Evolutionary conservation across 139 green algal genomes (phyloP), one percentile per base, ranked within the genome.

Genomic region (Monoraphidium neglectum): DNA sequence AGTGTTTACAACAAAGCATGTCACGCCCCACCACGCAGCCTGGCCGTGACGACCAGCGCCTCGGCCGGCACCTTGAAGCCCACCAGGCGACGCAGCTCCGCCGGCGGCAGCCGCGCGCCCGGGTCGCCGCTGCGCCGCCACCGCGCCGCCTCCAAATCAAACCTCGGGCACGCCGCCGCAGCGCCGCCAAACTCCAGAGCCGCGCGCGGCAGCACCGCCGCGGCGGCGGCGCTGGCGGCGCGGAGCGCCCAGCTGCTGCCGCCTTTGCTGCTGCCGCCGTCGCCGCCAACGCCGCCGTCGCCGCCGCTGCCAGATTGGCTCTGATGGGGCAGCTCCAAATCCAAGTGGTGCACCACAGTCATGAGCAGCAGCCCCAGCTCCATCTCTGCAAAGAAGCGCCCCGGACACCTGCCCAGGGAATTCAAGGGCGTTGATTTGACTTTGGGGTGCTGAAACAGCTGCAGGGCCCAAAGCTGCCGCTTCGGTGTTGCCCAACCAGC

Each of bases 341-440:
- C 81, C 5, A 86, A 56, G 43, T 12, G 8, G 43, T 12, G 12
- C 43, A 51, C 43, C 43, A 12, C 43, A 12, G 43, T 12, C 43
- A 51, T 51, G 8, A 51, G 43, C 33, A 92, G 15, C 26, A 95
- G 80, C 0, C 73, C 83, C 4, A 95, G 38, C 80, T 95, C 90
- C 61, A 88, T 82, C 66, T 95, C 90, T 18, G 90, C 91, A 77
- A 95, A 92, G 63, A 84, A 90, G 18, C 88, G 74, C 2, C 91
- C 90, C 6, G 90, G 91, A 70, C 90, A 95, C 69, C 89, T 87
- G 83, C 83, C 77, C 75, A 26, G 24, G 56, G 23, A 32, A 10
- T 30, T 46, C 38, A 47, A 30, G 49, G 18, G 62, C 16, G 62
- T 8, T 69, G n/a, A 43, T 16, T 12, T 23, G 26, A 6, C 43